These are phyloP conservation scores for Camelina neglecta DNA, from an alignment of 345 rosid genomes.

Conservation along the genomic window DNA sequence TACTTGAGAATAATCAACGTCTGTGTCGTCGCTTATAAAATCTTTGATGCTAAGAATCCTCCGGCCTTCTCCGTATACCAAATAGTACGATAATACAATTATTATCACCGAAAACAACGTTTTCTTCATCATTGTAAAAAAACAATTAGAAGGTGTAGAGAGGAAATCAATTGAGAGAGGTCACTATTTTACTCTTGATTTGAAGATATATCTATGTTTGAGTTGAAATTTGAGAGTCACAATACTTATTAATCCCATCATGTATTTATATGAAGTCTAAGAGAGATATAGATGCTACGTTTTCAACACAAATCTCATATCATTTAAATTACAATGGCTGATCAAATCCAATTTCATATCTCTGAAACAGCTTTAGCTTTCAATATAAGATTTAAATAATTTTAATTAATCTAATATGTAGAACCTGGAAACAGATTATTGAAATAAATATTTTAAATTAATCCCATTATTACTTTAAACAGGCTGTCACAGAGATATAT, in stretches of 20 bases:
- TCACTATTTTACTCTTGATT: not conserved
- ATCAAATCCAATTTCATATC: not conserved
- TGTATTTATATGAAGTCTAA: not conserved
- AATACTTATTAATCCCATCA: not conserved
- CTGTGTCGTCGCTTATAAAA: not conserved
- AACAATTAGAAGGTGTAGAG: not conserved
- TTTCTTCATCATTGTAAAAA: not conserved
- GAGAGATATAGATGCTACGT: not conserved
- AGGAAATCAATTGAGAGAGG: not conserved
- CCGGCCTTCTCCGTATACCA: slow-evolving; percentile 12
- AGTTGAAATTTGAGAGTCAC: not conserved
- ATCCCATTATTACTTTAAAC: no score
- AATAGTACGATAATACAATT: not conserved
- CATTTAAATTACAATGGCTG: not conserved
- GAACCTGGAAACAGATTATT: not conserved
- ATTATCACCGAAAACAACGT: not conserved
- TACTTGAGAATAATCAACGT: slow-evolving; percentile 24
- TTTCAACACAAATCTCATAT: not conserved
- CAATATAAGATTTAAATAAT: no score
- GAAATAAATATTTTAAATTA: not conserved
- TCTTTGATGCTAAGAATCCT: slow-evolving; percentile 22
- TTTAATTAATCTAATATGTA: not conserved
- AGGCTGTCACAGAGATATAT: not conserved
- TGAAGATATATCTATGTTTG: not conserved
- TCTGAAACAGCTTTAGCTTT: not conserved